phyloP scores from a whole-genome alignment of 495 filamentous ascomycete genomes.

The Extremus antarcticus region DNA sequence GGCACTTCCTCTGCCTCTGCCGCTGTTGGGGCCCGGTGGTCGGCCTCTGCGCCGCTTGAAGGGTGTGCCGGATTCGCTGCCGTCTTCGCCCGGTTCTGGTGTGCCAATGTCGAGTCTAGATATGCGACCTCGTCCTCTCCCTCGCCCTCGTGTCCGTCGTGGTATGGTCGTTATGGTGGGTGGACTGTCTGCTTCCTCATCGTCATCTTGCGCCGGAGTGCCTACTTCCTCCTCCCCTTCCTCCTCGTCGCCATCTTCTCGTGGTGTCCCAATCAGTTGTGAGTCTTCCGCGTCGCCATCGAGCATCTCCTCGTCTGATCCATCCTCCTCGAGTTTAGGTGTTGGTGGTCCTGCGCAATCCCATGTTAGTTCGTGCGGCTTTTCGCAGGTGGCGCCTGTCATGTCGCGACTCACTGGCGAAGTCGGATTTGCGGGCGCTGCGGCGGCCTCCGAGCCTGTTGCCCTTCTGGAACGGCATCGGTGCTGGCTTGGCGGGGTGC shows the following conservation, averaged over 20 bases:
- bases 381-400: no score
- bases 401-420: neutral
- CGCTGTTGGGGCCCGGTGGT: constrained; percentile 46
- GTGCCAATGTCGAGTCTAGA: constrained; percentile 2
- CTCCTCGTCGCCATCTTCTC: constrained; percentile 1
- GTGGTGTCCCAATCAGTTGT: neutral
- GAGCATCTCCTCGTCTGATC: constrained; percentile 15
- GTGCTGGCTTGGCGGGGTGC: neutral
- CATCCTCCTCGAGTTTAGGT: constrained; percentile 1
- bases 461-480: constrained; percentile 1
- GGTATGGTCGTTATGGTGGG: constrained; percentile 14
- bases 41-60: constrained; percentile 55
- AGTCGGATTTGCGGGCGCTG: neutral
- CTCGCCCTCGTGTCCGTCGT: constrained; percentile 6
- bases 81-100: constrained; percentile 14
- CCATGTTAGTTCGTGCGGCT: neutral
- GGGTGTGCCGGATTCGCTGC: constrained; percentile 42
- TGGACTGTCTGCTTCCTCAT: constrained; percentile 9
- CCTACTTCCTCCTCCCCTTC: constrained; percentile 15
- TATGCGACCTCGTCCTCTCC: neutral
- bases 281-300: constrained; percentile 7
- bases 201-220: constrained; percentile 12
- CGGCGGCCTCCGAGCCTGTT: neutral
- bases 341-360: neutral
- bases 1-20: constrained; percentile 44